Evolutionary conservation across 306 rosid species (phyloP).

Genomic region (Lagenaria siceraria): DNA sequence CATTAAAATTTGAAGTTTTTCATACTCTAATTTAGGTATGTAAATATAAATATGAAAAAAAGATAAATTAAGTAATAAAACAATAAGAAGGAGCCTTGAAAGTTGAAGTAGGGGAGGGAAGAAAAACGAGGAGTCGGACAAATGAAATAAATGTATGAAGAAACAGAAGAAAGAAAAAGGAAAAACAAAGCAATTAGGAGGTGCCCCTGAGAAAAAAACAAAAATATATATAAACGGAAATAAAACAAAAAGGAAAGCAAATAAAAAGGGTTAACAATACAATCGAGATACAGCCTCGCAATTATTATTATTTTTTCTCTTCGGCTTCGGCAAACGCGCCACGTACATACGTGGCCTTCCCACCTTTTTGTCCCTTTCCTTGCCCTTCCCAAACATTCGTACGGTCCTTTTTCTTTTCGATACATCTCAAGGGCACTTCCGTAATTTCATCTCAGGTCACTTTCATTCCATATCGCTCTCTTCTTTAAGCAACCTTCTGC

Average conservation of each 20-base stretch:
- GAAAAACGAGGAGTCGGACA: slow-evolving; percentile 4
- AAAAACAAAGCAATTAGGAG: not conserved
- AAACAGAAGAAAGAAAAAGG: not conserved
- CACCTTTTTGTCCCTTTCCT: not conserved
- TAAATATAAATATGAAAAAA: no score
- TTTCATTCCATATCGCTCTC: not conserved
- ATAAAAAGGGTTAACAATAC: not conserved
- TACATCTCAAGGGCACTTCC: not conserved
- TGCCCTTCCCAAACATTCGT: not conserved
- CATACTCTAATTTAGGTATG: no score
- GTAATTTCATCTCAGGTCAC: not conserved
- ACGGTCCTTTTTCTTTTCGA: not conserved
- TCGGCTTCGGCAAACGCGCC: not conserved
- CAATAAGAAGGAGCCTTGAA: no score
- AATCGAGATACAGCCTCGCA: not conserved
- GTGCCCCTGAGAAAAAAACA: not conserved
- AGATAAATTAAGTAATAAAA: no score
- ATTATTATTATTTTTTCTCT: not conserved
- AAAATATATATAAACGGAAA: not conserved
- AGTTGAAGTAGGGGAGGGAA: not conserved
- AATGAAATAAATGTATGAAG: not conserved
- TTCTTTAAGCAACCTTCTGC: not conserved
- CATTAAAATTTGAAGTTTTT: no score
- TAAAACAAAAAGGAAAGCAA: not conserved
- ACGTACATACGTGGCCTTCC: not conserved